A percentile compares a stretch with the other conserved stretches of the same genome.
Conservation (phyloP, 768 basidiomycete species). For the Clitopilus passeckerianus region DNA sequence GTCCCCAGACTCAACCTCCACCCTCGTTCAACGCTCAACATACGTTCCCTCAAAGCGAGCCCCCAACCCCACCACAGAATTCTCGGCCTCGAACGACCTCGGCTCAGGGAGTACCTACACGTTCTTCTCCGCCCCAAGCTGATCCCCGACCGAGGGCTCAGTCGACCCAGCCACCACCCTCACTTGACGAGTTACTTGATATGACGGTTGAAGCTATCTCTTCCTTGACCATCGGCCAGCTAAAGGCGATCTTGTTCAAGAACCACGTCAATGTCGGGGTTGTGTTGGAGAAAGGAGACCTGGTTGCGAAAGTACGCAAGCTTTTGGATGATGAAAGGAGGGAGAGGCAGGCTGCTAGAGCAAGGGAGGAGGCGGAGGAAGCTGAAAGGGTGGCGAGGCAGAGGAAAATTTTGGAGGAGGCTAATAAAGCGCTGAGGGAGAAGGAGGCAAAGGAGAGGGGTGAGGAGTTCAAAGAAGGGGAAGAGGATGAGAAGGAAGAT, state of each 20-base stretch:
- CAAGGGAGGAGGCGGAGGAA: slow-evolving; percentile 41
- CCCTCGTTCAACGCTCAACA: slow-evolving; percentile 3
- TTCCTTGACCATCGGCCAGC: slow-evolving; percentile 58
- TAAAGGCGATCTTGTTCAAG: slow-evolving; percentile 76
- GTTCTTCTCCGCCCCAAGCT: slow-evolving; percentile 10
- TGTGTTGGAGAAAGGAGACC: slow-evolving; percentile 82
- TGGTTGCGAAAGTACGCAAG: slow-evolving; percentile 65
- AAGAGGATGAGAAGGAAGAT: slow-evolving; percentile 12
- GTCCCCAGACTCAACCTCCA: slow-evolving; percentile 7
- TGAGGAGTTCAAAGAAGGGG: slow-evolving; percentile 15
- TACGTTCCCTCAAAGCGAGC: slow-evolving; percentile 9
- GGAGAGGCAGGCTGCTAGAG: slow-evolving; percentile 44
- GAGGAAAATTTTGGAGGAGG: slow-evolving; percentile 29
- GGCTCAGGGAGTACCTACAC: neutral
- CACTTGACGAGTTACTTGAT: slow-evolving; percentile 63
- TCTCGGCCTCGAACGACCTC: slow-evolving; percentile 16
- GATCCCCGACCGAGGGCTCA: slow-evolving; percentile 37
- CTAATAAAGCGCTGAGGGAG: slow-evolving; percentile 22
- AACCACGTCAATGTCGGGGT: slow-evolving; percentile 78
- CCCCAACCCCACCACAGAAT: slow-evolving; percentile 16
- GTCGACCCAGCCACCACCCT: slow-evolving; percentile 43
- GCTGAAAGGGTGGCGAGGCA: slow-evolving; percentile 33
- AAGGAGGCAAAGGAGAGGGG: slow-evolving; percentile 14
- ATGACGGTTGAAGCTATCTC: slow-evolving; percentile 55
- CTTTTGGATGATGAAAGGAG: slow-evolving; percentile 61